phyloP scores from a whole-genome alignment of 2,329 filamentous ascomycete species.

The Passalora sequoiae region DNA sequence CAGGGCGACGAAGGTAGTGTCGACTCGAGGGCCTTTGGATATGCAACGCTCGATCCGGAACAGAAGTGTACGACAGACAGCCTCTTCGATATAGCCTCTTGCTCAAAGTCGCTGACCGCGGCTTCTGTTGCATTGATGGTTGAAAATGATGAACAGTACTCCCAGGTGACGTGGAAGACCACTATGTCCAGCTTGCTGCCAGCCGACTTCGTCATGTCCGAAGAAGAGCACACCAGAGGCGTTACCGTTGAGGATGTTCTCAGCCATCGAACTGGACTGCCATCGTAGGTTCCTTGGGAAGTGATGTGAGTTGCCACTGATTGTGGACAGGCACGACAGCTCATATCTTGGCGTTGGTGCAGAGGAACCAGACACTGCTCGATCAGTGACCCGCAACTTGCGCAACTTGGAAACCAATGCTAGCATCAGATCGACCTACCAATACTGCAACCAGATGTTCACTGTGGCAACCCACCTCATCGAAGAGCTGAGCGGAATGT shows the following conservation, averaged over 20 bases:
- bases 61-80: conserved; percentile 44
- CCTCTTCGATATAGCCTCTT: conserved; percentile 53
- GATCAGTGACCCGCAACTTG: conserved; percentile 41
- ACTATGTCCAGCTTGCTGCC: conserved; percentile 36
- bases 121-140: conserved; percentile 49
- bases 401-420: conserved; percentile 42
- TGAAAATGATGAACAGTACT: conserved; percentile 38
- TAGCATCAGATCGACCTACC: conserved; percentile 43
- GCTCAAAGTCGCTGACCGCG: conserved; percentile 52
- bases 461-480: conserved; percentile 43
- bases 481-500: conserved; percentile 39
- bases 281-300: conserved; percentile 23
- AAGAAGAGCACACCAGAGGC: conserved; percentile 43
- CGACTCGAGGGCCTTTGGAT: conserved; percentile 39
- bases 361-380: conserved; percentile 29
- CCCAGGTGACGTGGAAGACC: conserved; percentile 44
- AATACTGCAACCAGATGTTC: conserved; percentile 52
- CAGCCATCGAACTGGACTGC: conserved; percentile 50
- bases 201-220: conserved; percentile 14
- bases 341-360: conserved; percentile 32
- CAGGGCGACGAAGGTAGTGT: conserved; percentile 43
- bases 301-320: conserved; percentile 37
- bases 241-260: conserved; percentile 53
- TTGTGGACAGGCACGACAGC: conserved; percentile 37
- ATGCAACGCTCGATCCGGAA: conserved; percentile 34